These are phyloP conservation scores for Ogataea pini DNA, from an alignment of 805 yeast genomes.

Conservation along the genomic window DNA sequence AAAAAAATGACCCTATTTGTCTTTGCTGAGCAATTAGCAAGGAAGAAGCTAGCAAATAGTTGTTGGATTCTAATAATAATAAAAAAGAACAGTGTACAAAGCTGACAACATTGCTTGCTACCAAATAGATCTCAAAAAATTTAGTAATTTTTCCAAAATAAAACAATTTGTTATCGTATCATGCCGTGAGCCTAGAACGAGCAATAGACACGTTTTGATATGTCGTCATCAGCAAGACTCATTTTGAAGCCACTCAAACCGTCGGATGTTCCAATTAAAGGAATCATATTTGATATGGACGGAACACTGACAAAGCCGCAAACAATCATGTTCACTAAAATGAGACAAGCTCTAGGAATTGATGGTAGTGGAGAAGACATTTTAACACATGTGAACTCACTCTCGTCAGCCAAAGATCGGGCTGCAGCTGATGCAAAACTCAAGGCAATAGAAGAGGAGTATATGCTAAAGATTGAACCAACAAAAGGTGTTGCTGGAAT, in stretches of 20 bases:
- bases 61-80: too few species aligned
- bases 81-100: too few species aligned
- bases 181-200: too few species aligned
- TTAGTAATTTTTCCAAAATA: too few species aligned
- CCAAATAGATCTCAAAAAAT: too few species aligned
- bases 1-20: not conserved
- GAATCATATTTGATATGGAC: constrained; percentile 77
- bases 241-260: constrained; percentile 23
- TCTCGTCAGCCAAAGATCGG: constrained; percentile 42
- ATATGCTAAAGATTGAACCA: constrained; percentile 60
- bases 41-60: too few species aligned
- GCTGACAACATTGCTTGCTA: too few species aligned
- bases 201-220: too few species aligned
- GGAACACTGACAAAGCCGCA: constrained; percentile 74
- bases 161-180: too few species aligned
- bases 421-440: constrained; percentile 47
- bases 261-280: constrained; percentile 35
- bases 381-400: constrained; percentile 47
- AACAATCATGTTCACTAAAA: constrained; percentile 44
- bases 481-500: constrained; percentile 47
- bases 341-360: constrained; percentile 61
- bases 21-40: constrained; percentile 1
- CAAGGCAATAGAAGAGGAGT: constrained; percentile 55
- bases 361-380: constrained; percentile 48
- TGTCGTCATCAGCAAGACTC: constrained; percentile 22